Evolutionary conservation across 768 basidiomycete genomes (phyloP).

Genomic region (Boletus vinaceobasis): DNA sequence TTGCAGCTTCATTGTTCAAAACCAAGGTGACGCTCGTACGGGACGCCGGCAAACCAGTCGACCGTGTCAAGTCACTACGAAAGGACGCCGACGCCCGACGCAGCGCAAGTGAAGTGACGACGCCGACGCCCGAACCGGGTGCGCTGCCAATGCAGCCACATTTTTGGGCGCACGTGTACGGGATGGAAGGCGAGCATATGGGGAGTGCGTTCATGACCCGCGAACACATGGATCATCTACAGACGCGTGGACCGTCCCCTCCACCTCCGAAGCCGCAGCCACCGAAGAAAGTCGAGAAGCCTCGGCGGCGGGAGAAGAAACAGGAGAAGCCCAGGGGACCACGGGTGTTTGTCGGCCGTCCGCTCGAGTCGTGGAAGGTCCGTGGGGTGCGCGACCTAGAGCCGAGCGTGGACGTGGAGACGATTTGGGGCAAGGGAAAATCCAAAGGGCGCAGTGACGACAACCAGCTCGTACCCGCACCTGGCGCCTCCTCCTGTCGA

Average conservation of each 20-base stretch:
- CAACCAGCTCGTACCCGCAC: background rate
- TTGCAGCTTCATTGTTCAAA: conserved; percentile 21
- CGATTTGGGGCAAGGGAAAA: background rate
- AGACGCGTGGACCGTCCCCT: background rate
- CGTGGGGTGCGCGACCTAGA: conserved; percentile 22
- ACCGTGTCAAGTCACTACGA: background rate
- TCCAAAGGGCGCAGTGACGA: background rate
- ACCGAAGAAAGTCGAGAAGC: background rate
- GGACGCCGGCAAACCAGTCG: conserved; percentile 3
- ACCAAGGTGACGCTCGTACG: conserved; percentile 24
- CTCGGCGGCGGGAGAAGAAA: background rate
- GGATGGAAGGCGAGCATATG: conserved; percentile 26
- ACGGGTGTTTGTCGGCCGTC: conserved; percentile 25
- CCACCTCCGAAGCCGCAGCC: background rate
- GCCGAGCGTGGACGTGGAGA: conserved; percentile 5
- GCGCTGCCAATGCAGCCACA: background rate
- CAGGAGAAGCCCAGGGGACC: conserved; percentile 3
- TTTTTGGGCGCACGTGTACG: conserved; percentile 37
- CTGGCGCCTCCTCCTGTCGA: background rate
- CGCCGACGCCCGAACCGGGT: conserved; percentile 2
- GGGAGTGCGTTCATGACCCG: conserved; percentile 26
- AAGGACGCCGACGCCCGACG: background rate
- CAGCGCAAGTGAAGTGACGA: background rate
- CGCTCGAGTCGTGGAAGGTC: conserved; percentile 24
- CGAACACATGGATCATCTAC: conserved; percentile 4